Evolutionary conservation across 257 asterid genomes (phyloP), one percentile per base, ranked within the genome.

Genomic region (Oldenlandia corymbosa): DNA sequence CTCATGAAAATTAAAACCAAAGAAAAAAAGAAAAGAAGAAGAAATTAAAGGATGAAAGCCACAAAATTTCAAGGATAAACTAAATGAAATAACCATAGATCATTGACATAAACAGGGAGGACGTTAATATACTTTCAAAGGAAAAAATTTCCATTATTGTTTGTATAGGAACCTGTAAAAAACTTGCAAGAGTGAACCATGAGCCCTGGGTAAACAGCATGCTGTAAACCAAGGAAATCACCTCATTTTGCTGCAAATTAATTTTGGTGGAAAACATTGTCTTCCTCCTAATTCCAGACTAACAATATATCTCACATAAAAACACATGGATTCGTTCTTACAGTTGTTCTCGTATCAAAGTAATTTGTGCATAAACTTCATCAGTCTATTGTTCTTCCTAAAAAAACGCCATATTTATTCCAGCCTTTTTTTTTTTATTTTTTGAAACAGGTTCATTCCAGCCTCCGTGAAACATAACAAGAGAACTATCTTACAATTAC

Each of bases 61-160:
- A n/a, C n/a, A n/a, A n/a, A n/a, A n/a, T n/a, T n/a, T n/a, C n/a
- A n/a, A n/a, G n/a, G n/a, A n/a, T n/a, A n/a, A n/a, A n/a, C n/a
- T n/a, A n/a, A n/a, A n/a, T n/a, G n/a, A n/a, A n/a, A n/a, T n/a
- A n/a, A n/a, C n/a, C n/a, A n/a, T n/a, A n/a, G n/a, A n/a, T n/a
- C n/a, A n/a, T n/a, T n/a, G n/a, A n/a, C n/a, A n/a, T n/a, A n/a
- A n/a, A n/a, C n/a, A n/a, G n/a, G n/a, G n/a, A n/a, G n/a, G n/a
- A n/a, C 94, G 13, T 73, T 88, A 5, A 94, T 94, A 27, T 88
- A 94, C 63, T 82, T 88, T 10, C 96, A 83, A 55, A 85, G 96
- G 55, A 88, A 94, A 7, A 94, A 88, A 59, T 94, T 94, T 56
- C 96, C 96, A 49, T 88, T 94, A 1, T 94, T 88, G 68, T 91